phyloP scores from a whole-genome alignment of 768 basidiomycete species.

The Hygrophoropsis aurantiaca region DNA sequence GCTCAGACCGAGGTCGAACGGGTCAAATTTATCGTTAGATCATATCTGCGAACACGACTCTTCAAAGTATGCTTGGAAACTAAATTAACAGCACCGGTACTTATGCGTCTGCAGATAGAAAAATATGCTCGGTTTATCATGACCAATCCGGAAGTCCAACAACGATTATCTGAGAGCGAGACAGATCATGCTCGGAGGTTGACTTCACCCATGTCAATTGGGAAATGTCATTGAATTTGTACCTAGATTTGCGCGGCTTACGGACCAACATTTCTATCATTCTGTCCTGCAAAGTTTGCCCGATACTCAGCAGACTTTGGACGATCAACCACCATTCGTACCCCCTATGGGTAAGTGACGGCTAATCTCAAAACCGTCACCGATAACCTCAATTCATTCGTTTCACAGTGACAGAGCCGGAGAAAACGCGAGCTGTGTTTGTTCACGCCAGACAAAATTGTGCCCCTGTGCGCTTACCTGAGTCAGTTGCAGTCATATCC shows the following conservation, averaged over 20 bases:
- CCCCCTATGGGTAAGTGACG: conserved; percentile 67
- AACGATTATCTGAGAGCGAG: conserved; percentile 80
- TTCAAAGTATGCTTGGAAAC: conserved; percentile 62
- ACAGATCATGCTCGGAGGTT: conserved; percentile 79
- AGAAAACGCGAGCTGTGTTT: conserved; percentile 76
- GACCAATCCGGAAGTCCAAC: conserved; percentile 67
- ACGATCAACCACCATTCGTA: conserved; percentile 69
- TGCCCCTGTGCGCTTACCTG: conserved; percentile 63
- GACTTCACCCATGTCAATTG: no score
- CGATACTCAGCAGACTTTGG: conserved; percentile 69
- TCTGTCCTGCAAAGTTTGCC: conserved; percentile 85
- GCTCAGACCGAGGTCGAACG: conserved; percentile 94
- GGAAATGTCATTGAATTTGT: neutral
- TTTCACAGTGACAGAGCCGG: conserved; percentile 69
- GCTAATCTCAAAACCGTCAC: neutral
- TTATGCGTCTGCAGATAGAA: conserved; percentile 64
- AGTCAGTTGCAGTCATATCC: conserved; percentile 44
- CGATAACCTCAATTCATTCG: conserved; percentile 4
- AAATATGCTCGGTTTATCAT: conserved; percentile 81
- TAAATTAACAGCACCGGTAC: neutral
- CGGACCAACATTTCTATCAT: conserved; percentile 75
- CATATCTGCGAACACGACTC: conserved; percentile 83
- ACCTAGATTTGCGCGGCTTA: conserved; percentile 68
- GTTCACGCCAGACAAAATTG: conserved; percentile 75
- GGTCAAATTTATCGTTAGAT: conserved; percentile 88